Conservation (phyloP, 148 eudicot species). For the Simmondsia chinensis region DNA sequence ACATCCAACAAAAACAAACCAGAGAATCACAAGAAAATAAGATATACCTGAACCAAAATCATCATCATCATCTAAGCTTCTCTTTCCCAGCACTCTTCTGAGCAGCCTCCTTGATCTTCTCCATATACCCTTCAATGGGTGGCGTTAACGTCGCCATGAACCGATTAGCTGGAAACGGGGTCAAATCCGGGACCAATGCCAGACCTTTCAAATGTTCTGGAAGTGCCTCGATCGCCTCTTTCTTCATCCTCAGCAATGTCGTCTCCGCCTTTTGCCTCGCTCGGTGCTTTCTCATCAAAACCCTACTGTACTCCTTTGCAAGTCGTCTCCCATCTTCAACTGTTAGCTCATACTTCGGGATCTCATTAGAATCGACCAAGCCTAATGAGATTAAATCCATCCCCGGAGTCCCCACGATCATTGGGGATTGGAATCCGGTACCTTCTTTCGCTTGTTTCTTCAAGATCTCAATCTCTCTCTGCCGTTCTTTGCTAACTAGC, state of each 20-base stretch:
- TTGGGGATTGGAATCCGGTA: slow-evolving; percentile 23
- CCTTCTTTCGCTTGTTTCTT: slow-evolving; percentile 48
- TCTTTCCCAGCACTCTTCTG: slow-evolving; percentile 41
- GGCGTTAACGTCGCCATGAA: slow-evolving; percentile 89
- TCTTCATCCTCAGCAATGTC: slow-evolving; percentile 58
- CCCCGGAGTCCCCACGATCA: slow-evolving; percentile 49
- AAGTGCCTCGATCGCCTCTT: slow-evolving; percentile 88
- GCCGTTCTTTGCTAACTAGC: slow-evolving; percentile 57
- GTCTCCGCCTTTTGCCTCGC: slow-evolving; percentile 81
- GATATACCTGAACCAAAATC: slow-evolving; percentile 13
- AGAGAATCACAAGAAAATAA: too few species aligned
- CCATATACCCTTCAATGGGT: slow-evolving; percentile 88
- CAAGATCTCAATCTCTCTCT: slow-evolving; percentile 42
- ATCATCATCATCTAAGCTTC: slow-evolving; percentile 60
- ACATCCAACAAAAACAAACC: too few species aligned
- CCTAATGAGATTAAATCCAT: slow-evolving; percentile 71
- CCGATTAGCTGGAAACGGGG: slow-evolving; percentile 65
- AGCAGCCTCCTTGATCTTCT: slow-evolving; percentile 79
- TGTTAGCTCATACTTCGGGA: slow-evolving; percentile 74
- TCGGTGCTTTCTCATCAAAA: slow-evolving; percentile 81
- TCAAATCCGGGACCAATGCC: slow-evolving; percentile 73
- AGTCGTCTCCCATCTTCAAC: slow-evolving; percentile 80
- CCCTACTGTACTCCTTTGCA: slow-evolving; percentile 86
- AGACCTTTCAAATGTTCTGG: slow-evolving; percentile 67
- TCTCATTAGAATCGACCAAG: slow-evolving; percentile 54